Evolutionary conservation across 2,329 filamentous ascomycete genomes (phyloP), one percentile per base, ranked within the genome.

Genomic region (Claviceps maximensis): DNA sequence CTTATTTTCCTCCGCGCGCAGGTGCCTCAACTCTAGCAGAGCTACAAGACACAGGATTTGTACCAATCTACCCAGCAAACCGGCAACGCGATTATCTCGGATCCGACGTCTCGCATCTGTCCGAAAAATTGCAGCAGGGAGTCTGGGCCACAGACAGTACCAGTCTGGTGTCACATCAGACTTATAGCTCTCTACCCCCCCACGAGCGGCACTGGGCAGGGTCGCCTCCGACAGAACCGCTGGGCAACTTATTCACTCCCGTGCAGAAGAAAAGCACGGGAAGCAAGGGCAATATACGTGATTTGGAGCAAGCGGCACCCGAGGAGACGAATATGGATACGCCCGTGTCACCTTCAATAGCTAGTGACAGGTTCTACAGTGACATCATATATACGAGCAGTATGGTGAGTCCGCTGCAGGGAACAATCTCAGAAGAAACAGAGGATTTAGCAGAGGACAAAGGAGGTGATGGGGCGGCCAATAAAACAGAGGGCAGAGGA

Each of bases 11-110:
- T 8, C 10, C 13, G 3, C 3, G 25, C 13, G 4, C 45, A 71
- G 74, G 76, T 55, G 75, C 70, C 0, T 74, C 74, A 0, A 63
- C 66, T 0, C 68, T 59, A 1, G 63, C 61, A 17, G 77, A 80
- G 56, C 68, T 80, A 2, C 67, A 71, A 19, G 71, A 71, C 53
- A 73, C 70, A 31, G 50, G 49, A 2, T 41, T 53, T 50, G 51
- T 46, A 40, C 40, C 41, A 27, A 4, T 54, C 40, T 50, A 33
- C 31, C 6, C 54, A 50, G 33, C 49, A 33, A 19, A 47, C 10
- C n/a, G 52, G 41, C 42, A 40, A 9, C 33, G 33, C 44, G 27
- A 40, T 31, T 38, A 36, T 36, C 29, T 49, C 47, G 19, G 17
- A 44, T 36, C 50, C 29, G 15, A 57, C 15, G 15, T 38, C 31